These are phyloP conservation scores for Trichosanthes cucumerina DNA, from an alignment of 306 rosid genomes.

Conservation along the genomic window DNA sequence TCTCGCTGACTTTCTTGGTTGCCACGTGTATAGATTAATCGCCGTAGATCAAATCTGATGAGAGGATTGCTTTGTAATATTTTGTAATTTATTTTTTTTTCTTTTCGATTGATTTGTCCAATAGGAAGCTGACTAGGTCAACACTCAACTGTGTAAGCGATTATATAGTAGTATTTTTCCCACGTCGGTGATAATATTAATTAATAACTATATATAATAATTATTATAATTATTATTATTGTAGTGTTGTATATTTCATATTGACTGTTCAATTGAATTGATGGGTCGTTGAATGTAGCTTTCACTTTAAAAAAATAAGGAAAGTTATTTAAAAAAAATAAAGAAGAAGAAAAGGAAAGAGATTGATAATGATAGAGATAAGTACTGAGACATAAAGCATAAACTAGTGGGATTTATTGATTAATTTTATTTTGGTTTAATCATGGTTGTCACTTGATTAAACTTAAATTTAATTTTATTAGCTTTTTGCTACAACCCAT, in stretches of 20 bases:
- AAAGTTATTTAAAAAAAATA: background rate
- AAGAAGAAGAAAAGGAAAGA: background rate
- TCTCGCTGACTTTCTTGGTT: slow-evolving; percentile 37
- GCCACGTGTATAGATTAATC: slow-evolving; percentile 3
- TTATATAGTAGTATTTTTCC: slow-evolving; percentile 16
- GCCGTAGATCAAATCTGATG: slow-evolving; percentile 17
- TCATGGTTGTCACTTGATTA: background rate
- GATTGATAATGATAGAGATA: slow-evolving; percentile 15
- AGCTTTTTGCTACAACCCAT: background rate
- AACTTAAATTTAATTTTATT: background rate
- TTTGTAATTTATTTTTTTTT: background rate
- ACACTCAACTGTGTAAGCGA: slow-evolving; percentile 1
- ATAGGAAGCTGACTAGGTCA: slow-evolving; percentile 21
- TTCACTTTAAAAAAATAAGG: background rate
- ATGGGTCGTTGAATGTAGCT: slow-evolving; percentile 38
- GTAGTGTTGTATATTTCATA: background rate
- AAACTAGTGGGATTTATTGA: background rate
- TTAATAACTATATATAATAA: slow-evolving; percentile 15
- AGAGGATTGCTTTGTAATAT: background rate
- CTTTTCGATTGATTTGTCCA: slow-evolving; percentile 15
- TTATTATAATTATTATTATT: background rate
- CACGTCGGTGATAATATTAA: slow-evolving; percentile 25
- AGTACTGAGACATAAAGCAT: background rate
- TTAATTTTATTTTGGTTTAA: background rate
- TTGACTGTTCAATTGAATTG: slow-evolving; percentile 7